phyloP scores from a whole-genome alignment of 1,284 basidiomycete genomes.

The Ustilago cynodontis region DNA sequence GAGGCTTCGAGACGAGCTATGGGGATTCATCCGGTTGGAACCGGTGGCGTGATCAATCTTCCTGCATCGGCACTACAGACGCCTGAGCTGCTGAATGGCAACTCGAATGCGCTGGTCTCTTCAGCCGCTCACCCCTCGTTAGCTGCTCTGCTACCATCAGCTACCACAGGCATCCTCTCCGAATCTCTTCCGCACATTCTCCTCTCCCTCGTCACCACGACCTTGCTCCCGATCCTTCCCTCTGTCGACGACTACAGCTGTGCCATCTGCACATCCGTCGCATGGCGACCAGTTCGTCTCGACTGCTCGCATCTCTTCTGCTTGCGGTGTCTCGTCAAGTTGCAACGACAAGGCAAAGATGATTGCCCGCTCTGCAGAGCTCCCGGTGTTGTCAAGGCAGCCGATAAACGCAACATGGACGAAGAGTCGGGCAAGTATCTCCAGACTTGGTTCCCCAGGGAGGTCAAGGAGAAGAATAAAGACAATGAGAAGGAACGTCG shows the following conservation, averaged over 20 bases:
- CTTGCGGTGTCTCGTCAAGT: constrained; percentile 88
- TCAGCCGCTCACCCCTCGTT: constrained; percentile 56
- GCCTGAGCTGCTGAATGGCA: constrained; percentile 9
- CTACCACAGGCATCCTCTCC: constrained; percentile 59
- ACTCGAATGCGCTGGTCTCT: constrained; percentile 44
- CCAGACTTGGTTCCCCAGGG: constrained; percentile 91
- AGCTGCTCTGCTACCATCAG: constrained; percentile 60
- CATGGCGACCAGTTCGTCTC: constrained; percentile 77
- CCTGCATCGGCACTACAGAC: constrained; percentile 39
- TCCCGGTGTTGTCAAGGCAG: constrained; percentile 58
- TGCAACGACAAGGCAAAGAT: constrained; percentile 85
- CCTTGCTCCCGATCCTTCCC: constrained; percentile 84
- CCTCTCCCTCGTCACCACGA: constrained; percentile 86
- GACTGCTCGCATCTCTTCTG: constrained; percentile 91
- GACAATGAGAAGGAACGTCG: constrained; percentile 83
- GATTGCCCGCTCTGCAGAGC: constrained; percentile 84
- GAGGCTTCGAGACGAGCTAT: constrained; percentile 45
- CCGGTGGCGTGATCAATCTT: constrained; percentile 37
- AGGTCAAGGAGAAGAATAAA: constrained; percentile 81
- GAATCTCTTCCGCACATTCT: constrained; percentile 79
- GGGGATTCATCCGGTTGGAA: constrained; percentile 41
- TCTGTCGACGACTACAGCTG: constrained; percentile 79
- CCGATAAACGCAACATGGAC: constrained; percentile 76
- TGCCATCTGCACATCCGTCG: constrained; percentile 71
- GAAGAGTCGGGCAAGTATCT: constrained; percentile 85